Evolutionary conservation across 495 filamentous ascomycete species (phyloP), one percentile per base, ranked within the genome.

Genomic region (Xylaria nigripes): DNA sequence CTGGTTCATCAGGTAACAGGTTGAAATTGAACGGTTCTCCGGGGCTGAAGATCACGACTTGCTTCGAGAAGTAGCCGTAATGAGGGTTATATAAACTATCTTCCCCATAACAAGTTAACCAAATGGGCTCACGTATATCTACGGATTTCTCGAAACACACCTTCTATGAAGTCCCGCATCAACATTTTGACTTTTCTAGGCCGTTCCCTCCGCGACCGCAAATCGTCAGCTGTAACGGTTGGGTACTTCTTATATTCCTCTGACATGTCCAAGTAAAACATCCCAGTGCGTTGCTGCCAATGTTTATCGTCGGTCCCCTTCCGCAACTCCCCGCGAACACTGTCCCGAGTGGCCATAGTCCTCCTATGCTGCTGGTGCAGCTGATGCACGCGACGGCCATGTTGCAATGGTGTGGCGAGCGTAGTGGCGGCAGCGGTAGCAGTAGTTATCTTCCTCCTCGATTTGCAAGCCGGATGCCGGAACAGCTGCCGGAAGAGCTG

Each of bases 41-140:
- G 5, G 91, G 88, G 16, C 81, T 86, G 76, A 99, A 97, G 63
- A 99, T 99, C 56, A 93, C 89, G 61, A 86, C 93, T 66, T 95
- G 90, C 67, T 96, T 95, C 29, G 90, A 90, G 72, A 99, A 99
- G 71, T 97, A 99, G 49, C 93, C 93, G 61, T 99, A 99, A 66
- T 91, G 74, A 0, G 91, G 92, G 68, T 99, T 99, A 68, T 99
- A 99, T 27, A 99, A 73, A 61, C 87, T 92, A 70, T 99, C 93
- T 96, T 23, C 15, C 9, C 9, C 16, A 23, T 5, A 27, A 6
- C 23, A 16, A 22, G 50, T 52, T 19, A 53, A 50, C 30, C 21
- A 27, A 53, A 6, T 23, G 27, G 24, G 6, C 38, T 3, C 1
- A 12, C n/a, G 3, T 40, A 18, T 5, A n/a, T 18, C 2, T 40